phyloP scores from a whole-genome alignment of 1,284 basidiomycete genomes.

The Pisolithus thermaeus region DNA sequence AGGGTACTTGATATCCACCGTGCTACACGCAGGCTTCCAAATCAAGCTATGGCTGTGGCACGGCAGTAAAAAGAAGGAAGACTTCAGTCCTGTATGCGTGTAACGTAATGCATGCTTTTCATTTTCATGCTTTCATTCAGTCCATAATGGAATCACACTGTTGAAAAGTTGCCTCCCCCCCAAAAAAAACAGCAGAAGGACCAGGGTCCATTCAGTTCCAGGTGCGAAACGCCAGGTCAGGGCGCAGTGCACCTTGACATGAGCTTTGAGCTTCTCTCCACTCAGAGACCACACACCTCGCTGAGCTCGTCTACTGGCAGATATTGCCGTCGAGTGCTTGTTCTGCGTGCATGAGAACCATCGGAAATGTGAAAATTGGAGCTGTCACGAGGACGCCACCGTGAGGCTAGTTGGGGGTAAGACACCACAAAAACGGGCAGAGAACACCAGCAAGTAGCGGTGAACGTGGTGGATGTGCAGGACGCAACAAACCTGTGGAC shows the following conservation, averaged over 20 bases:
- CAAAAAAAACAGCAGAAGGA: background rate
- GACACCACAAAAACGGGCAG: conserved; percentile 1
- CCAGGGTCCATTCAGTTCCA: conserved; percentile 12
- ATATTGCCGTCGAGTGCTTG: conserved; percentile 6
- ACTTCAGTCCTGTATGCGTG: background rate
- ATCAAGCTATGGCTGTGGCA: background rate
- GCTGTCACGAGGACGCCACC: background rate
- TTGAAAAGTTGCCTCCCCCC: background rate
- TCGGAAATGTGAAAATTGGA: conserved; percentile 20
- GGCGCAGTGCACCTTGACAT: conserved; percentile 12
- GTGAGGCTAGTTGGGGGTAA: background rate
- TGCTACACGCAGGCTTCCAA: background rate
- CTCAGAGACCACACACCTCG: conserved; percentile 25
- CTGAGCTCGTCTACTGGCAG: conserved; percentile 12
- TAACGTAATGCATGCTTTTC: background rate
- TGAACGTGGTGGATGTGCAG: background rate
- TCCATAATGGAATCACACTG: background rate
- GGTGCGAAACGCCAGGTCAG: conserved; percentile 17
- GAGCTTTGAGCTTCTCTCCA: conserved; percentile 19
- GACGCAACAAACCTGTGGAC: conserved; percentile 7
- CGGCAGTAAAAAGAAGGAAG: background rate
- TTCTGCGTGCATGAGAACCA: conserved; percentile 5
- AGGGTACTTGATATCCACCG: background rate
- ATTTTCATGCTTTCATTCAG: background rate
- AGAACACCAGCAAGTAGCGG: background rate